Conservation (phyloP, 2,329 filamentous ascomycete genomes). For the Pseudogymnoascus sp. region DNA sequence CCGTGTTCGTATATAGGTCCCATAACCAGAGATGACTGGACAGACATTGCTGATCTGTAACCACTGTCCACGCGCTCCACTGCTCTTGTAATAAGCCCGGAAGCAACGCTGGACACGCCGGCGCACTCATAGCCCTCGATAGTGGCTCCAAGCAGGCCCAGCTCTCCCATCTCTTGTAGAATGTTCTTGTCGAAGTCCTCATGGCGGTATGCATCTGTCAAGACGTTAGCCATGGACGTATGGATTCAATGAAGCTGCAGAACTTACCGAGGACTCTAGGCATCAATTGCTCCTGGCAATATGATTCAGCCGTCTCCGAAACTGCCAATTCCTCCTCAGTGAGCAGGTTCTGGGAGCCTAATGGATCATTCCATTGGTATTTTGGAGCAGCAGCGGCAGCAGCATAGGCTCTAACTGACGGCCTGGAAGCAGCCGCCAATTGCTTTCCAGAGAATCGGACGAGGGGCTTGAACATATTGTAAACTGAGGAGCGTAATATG, state of each 20-base stretch:
- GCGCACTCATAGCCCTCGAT: slow-evolving; percentile 86
- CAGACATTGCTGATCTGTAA: slow-evolving; percentile 87
- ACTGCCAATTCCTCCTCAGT: slow-evolving; percentile 91
- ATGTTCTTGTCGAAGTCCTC: slow-evolving; percentile 83
- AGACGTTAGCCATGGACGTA: slow-evolving; percentile 6
- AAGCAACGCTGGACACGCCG: slow-evolving; percentile 78
- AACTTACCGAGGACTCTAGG: slow-evolving; percentile 76
- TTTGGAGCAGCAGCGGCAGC: slow-evolving; percentile 25
- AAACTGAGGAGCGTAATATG: not conserved
- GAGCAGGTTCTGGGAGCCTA: slow-evolving; percentile 65
- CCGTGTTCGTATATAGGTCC: slow-evolving; percentile 85
- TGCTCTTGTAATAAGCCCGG: slow-evolving; percentile 82
- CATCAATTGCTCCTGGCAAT: slow-evolving; percentile 83
- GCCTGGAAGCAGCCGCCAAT: slow-evolving; percentile 20
- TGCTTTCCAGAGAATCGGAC: slow-evolving; percentile 21
- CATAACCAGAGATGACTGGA: slow-evolving; percentile 90
- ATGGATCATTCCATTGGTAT: slow-evolving; percentile 91
- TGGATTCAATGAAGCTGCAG: slow-evolving; percentile 11
- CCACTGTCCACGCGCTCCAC: slow-evolving; percentile 88
- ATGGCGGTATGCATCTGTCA: slow-evolving; percentile 71
- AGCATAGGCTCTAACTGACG: slow-evolving; percentile 19
- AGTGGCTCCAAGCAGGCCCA: slow-evolving; percentile 79
- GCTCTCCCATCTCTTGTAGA: slow-evolving; percentile 82
- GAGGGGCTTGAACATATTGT: slow-evolving; percentile 26
- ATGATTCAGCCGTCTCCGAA: slow-evolving; percentile 81